A percentile compares a stretch with the other conserved stretches of the same genome.
These are phyloP conservation scores for Russula vinacea DNA, from an alignment of 768 basidiomycete species.

Conservation along the genomic window DNA sequence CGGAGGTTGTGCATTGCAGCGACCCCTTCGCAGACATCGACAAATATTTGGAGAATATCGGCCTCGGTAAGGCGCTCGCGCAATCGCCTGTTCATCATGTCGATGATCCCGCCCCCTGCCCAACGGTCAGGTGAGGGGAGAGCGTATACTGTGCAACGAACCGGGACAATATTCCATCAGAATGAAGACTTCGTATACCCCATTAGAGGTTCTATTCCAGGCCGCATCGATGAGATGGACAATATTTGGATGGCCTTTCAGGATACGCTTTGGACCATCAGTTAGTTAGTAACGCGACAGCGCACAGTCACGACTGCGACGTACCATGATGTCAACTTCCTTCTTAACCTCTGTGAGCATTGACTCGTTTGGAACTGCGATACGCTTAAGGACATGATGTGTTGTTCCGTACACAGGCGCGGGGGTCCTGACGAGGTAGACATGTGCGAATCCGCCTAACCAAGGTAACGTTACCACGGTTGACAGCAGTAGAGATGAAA, in stretches of 20 bases:
- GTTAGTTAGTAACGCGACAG: slow-evolving; percentile 14
- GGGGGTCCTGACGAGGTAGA: slow-evolving; percentile 89
- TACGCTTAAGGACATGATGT: slow-evolving; percentile 95
- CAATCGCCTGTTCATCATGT: slow-evolving; percentile 98
- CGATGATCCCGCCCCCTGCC: slow-evolving; percentile 94
- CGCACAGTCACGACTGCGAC: slow-evolving; percentile 30
- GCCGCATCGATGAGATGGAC: slow-evolving; percentile 95
- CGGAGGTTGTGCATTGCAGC: slow-evolving; percentile 94
- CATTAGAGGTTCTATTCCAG: slow-evolving; percentile 79
- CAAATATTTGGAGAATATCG: slow-evolving; percentile 97
- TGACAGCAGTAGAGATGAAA: slow-evolving; percentile 8
- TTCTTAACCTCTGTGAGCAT: slow-evolving; percentile 93
- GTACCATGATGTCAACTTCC: slow-evolving; percentile 98
- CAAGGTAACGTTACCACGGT: slow-evolving; percentile 21
- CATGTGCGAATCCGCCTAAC: slow-evolving; percentile 94
- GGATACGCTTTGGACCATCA: slow-evolving; percentile 56
- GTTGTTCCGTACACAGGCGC: slow-evolving; percentile 87
- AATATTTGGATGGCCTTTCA: slow-evolving; percentile 92
- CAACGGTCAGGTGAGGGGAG: slow-evolving; percentile 24
- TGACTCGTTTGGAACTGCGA: slow-evolving; percentile 84
- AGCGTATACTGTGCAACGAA: slow-evolving; percentile 36
- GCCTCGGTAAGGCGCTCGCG: slow-evolving; percentile 92
- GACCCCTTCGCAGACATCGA: slow-evolving; percentile 95
- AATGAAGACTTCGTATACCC: slow-evolving; percentile 93
- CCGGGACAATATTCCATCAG: slow-evolving; percentile 98